Base-by-base conservation (phyloP, 2,329 filamentous ascomycete genomes). In the Aspergillus brasiliensis region DNA sequence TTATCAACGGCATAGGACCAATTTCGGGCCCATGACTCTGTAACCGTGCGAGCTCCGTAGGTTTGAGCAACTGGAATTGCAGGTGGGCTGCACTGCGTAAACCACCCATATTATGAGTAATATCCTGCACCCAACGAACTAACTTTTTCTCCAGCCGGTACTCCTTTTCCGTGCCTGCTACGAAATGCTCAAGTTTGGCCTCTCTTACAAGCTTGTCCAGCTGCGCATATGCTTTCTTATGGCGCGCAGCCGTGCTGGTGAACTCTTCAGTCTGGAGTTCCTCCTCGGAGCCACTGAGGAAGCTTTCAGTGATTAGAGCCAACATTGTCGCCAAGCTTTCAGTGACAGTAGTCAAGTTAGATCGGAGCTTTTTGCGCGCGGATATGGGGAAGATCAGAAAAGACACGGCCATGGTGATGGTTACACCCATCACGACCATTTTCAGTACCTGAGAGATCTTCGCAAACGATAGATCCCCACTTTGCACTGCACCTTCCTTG, bases 41-140 rank as follows among this genome's bases (percentile, higher is more conserved):
- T 47, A 56, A 31, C 31, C 59, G 59, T 55, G 63, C 37, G 51
- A 67, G 62, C 34, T 71, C 69, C 11, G 75, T 81, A 71, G 95
- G 90, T 62, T 88, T 88, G 34, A 97, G 81, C 31, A 98, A 83
- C 15, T 89, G 86, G 71, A 98, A 96, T 70, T 99, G 94, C 21
- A 92, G 93, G 60, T 90, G 86, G 25, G 95, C 91, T 34, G 95
- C 92, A 80, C 92, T 97, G 65, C 92, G 86, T 69, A 99, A 80
- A 7, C 94, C 95, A 73, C 94, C 93, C 65, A 97, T 89, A 65
- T 92, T 92, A 73, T 97, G 93, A 4, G 91, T 88, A 27, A 98
- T 83, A 49, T 86, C 88, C 73, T 96, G 91, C 69, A 98, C 86
- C 65, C 91, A 94, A 70, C 91, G 89, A 47, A 94, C 90, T 3